phyloP scores from a whole-genome alignment of 345 rosid genomes.

The Arabidopsis thaliana region DNA sequence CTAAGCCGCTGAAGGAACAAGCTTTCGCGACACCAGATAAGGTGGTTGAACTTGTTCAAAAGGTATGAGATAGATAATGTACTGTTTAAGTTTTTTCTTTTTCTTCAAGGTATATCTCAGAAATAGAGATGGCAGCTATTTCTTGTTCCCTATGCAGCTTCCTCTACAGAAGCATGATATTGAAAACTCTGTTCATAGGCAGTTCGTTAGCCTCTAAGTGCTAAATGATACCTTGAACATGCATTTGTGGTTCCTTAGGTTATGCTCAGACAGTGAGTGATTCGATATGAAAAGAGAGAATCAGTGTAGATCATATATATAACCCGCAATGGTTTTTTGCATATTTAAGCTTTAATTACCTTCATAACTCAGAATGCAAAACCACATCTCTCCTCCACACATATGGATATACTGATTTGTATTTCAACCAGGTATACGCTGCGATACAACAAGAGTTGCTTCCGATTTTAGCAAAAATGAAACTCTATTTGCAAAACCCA shows the following conservation, averaged over 20 bases:
- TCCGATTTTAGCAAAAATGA: conserved; percentile 77
- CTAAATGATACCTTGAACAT: conserved; percentile 15
- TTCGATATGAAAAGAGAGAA: neutral
- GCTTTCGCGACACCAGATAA: conserved; percentile 96
- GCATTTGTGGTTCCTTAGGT: conserved; percentile 20
- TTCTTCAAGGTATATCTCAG: neutral
- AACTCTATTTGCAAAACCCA: conserved; percentile 86
- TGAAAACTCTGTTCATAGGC: neutral
- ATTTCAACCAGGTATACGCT: conserved; percentile 61
- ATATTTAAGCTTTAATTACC: conserved; percentile 12
- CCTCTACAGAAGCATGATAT: conserved; percentile 5
- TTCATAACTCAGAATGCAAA: conserved; percentile 2
- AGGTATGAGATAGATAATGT: conserved; percentile 53
- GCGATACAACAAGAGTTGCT: conserved; percentile 83
- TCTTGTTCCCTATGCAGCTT: conserved; percentile 30
- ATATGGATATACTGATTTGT: conserved; percentile 12
- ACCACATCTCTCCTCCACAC: neutral
- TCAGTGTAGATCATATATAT: neutral
- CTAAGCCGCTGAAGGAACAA: conserved; percentile 91
- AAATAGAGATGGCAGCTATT: conserved; percentile 14
- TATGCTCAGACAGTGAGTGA: neutral
- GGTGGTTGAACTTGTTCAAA: conserved; percentile 93
- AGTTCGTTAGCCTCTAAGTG: conserved; percentile 4
- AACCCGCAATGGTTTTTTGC: conserved; percentile 6
- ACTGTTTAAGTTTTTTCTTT: neutral